These are phyloP conservation scores for Coleophoma eucalyptorum DNA, from an alignment of 2,329 filamentous ascomycete species.

Conservation along the genomic window DNA sequence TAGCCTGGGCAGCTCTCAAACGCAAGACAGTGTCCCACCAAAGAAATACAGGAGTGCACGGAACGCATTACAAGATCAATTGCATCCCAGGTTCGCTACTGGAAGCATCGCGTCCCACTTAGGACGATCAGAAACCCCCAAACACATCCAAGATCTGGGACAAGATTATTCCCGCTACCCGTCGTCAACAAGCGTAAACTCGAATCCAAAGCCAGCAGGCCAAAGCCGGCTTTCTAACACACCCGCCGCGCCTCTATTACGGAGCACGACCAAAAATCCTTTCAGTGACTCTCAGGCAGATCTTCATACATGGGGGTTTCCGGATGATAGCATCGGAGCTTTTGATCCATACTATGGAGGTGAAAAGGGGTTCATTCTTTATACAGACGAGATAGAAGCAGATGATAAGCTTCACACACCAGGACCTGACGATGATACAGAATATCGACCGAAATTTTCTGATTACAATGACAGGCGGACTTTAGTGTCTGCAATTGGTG, in stretches of 20 bases:
- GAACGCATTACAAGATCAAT: constrained; percentile 13
- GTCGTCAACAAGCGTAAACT: constrained; percentile 7
- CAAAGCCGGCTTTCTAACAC: background rate
- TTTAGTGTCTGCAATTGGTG: constrained; percentile 31
- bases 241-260: constrained; percentile 5
- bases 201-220: constrained; percentile 1
- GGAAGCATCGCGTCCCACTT: constrained; percentile 2
- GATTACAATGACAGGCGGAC: constrained; percentile 41
- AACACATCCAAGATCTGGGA: constrained; percentile 19
- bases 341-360: constrained; percentile 37
- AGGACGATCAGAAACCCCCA: constrained; percentile 11
- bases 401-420: constrained; percentile 53
- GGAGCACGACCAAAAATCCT: constrained; percentile 13
- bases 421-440: constrained; percentile 41
- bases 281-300: constrained; percentile 21
- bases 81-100: constrained; percentile 16
- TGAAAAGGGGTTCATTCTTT: constrained; percentile 34
- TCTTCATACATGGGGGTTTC: constrained; percentile 32
- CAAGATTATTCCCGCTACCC: constrained; percentile 27
- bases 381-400: constrained; percentile 44
- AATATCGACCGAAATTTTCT: constrained; percentile 33
- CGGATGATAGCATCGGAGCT: constrained; percentile 42
- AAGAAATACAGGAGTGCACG: constrained; percentile 3
- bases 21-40: constrained; percentile 2
- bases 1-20: constrained; percentile 2